Evolutionary conservation across 495 filamentous ascomycete genomes (phyloP).

Genomic region (Penicillium simplicissimum): DNA sequence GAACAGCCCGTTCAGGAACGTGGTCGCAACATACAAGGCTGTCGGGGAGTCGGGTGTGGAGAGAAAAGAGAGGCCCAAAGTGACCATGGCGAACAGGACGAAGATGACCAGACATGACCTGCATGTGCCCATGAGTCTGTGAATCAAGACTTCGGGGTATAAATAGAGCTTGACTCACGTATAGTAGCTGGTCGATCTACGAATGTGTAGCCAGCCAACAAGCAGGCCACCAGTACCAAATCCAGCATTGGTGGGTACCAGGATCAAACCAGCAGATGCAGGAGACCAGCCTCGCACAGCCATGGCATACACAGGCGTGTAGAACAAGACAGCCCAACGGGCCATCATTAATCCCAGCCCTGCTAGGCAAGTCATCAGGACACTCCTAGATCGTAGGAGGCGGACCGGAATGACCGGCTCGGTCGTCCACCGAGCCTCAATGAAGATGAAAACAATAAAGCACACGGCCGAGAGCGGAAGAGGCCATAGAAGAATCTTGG

Average conservation of each 20-base stretch:
- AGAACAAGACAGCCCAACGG: conserved; percentile 77
- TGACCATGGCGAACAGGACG: conserved; percentile 52
- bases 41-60: conserved; percentile 49
- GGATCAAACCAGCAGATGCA: conserved; percentile 65
- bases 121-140: background rate
- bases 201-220: conserved; percentile 70
- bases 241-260: conserved; percentile 74
- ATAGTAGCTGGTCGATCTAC: conserved; percentile 65
- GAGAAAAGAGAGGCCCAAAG: conserved; percentile 50
- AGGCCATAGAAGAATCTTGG: conserved; percentile 55
- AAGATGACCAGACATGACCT: conserved; percentile 57
- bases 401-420: conserved; percentile 72
- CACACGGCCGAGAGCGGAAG: conserved; percentile 56
- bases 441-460: conserved; percentile 57
- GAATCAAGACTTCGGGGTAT: background rate
- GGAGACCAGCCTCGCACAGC: conserved; percentile 66
- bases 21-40: conserved; percentile 49
- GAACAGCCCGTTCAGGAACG: conserved; percentile 67
- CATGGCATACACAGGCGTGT: conserved; percentile 71
- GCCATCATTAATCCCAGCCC: conserved; percentile 73
- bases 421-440: conserved; percentile 54
- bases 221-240: conserved; percentile 70
- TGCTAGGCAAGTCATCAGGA: conserved; percentile 65
- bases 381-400: conserved; percentile 62
- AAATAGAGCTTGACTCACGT: conserved; percentile 30